Evolutionary conservation across 192 early-diverging fungal genomes (phyloP).

Genomic region (Coemansia sp.): DNA sequence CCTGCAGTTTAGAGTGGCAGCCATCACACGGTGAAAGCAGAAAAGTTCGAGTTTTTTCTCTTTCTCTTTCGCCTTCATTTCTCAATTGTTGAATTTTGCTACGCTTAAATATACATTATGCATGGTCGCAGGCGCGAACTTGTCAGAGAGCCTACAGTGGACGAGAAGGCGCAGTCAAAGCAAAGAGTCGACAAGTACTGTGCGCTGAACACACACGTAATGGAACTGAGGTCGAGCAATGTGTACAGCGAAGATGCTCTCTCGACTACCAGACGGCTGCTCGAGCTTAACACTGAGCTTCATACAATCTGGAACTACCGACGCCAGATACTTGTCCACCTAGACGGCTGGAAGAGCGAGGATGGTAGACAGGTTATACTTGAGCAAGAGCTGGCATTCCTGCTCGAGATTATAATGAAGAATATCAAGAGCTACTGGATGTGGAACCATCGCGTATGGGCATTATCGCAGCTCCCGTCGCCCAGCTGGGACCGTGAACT

Average conservation of each 20-base stretch:
- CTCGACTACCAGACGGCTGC: slow-evolving; percentile 62
- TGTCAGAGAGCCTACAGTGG: slow-evolving; percentile 21
- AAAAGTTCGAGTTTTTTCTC: not conserved
- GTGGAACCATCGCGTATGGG: slow-evolving; percentile 96
- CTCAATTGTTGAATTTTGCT: not conserved
- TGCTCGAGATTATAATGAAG: slow-evolving; percentile 65
- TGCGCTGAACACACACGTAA: slow-evolving; percentile 29
- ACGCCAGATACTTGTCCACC: slow-evolving; percentile 59
- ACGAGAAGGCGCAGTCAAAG: slow-evolving; percentile 28
- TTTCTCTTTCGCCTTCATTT: not conserved
- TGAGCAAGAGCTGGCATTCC: slow-evolving; percentile 70
- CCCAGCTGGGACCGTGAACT: slow-evolving; percentile 83
- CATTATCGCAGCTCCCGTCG: slow-evolving; percentile 67
- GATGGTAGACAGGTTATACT: slow-evolving; percentile 13
- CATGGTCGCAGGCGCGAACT: slow-evolving; percentile 40
- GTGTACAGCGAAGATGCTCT: slow-evolving; percentile 55
- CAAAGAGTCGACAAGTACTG: slow-evolving; percentile 44
- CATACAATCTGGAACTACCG: slow-evolving; percentile 96
- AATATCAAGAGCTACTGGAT: slow-evolving; percentile 98
- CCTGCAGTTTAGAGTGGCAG: slow-evolving; percentile 42
- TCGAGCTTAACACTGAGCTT: slow-evolving; percentile 84
- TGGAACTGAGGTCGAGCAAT: slow-evolving; percentile 15
- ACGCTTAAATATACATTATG: slow-evolving; percentile 17
- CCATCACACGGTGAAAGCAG: not conserved
- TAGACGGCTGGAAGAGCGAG: slow-evolving; percentile 18